Evolutionary conservation across 1,284 basidiomycete genomes (phyloP).

Genomic region (Meripilus lineatus): DNA sequence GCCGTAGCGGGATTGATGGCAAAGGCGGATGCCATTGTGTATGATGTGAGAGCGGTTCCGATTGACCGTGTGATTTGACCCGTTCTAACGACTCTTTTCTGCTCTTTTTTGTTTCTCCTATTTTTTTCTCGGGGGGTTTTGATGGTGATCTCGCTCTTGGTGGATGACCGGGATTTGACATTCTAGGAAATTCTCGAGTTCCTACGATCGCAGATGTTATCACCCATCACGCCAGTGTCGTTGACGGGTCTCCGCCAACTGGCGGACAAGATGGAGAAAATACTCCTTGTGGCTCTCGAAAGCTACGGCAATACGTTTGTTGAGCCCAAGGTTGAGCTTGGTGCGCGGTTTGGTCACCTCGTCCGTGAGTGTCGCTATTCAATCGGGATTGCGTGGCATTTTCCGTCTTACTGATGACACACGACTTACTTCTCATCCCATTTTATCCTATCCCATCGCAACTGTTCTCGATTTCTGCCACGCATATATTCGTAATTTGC

Average conservation of each 20-base stretch:
- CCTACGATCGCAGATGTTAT: constrained; percentile 77
- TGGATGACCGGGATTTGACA: too few species aligned
- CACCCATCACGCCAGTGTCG: constrained; percentile 63
- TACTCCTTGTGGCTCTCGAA: constrained; percentile 73
- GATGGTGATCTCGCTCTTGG: constrained; percentile 9
- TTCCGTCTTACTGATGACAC: too few species aligned
- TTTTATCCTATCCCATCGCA: too few species aligned
- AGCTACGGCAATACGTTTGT: constrained; percentile 86
- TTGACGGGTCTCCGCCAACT: constrained; percentile 71
- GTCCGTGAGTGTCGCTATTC: constrained; percentile 57
- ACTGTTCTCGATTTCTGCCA: too few species aligned
- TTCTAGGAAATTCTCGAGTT: constrained; percentile 80
- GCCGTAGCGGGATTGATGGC: constrained; percentile 84
- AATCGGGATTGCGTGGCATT: constrained; percentile 2
- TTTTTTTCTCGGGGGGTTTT: constrained; percentile 1
- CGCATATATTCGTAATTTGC: too few species aligned
- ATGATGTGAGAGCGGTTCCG: constrained; percentile 57
- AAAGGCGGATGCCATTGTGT: constrained; percentile 82
- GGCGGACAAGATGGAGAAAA: constrained; percentile 90
- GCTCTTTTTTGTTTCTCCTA: not conserved
- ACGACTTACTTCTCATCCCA: too few species aligned
- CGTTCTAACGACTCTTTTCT: constrained; percentile 1
- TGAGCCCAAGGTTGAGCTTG: constrained; percentile 84
- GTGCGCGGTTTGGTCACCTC: constrained; percentile 83
- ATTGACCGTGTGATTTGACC: constrained; percentile 5